A percentile compares a stretch with the other conserved stretches of the same genome.
Evolutionary conservation across 257 asterid genomes (phyloP).

Genomic region (Solanum ahanhuiri): DNA sequence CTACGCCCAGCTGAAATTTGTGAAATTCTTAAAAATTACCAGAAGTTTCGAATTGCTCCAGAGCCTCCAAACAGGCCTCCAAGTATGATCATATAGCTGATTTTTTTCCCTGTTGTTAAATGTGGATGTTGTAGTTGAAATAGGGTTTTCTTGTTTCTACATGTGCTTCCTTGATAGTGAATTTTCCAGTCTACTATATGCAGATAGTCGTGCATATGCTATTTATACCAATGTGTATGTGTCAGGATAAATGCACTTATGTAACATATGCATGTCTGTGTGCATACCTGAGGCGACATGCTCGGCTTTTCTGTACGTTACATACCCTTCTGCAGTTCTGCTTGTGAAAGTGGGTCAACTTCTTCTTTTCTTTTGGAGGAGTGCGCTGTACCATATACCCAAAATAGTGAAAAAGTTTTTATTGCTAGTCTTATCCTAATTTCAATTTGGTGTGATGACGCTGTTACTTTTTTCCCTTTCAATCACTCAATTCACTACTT

Average conservation of each 20-base stretch:
- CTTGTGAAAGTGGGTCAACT: not conserved
- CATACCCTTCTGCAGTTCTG: not conserved
- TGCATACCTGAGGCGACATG: not conserved
- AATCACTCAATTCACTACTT: not conserved
- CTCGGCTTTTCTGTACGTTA: not conserved
- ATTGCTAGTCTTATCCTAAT: not conserved
- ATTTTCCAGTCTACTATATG: not conserved
- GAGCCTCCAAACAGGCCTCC: conserved; percentile 80
- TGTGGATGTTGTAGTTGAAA: not conserved
- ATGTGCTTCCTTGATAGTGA: not conserved
- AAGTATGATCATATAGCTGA: conserved; percentile 29
- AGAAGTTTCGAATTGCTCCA: conserved; percentile 57
- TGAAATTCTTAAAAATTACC: conserved; percentile 64
- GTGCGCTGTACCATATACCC: not conserved
- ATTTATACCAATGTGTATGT: not conserved
- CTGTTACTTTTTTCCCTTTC: not conserved
- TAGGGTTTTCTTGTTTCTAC: not conserved
- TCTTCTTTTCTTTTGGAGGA: not conserved
- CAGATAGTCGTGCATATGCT: not conserved
- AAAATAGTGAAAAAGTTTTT: not conserved
- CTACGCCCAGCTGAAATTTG: conserved; percentile 94
- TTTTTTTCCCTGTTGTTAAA: not conserved
- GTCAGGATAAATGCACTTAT: not conserved
- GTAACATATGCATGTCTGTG: not conserved
- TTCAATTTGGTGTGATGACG: not conserved